Evolutionary conservation across 2,329 filamentous ascomycete species (phyloP).

Genomic region (Orbilia quercus): DNA sequence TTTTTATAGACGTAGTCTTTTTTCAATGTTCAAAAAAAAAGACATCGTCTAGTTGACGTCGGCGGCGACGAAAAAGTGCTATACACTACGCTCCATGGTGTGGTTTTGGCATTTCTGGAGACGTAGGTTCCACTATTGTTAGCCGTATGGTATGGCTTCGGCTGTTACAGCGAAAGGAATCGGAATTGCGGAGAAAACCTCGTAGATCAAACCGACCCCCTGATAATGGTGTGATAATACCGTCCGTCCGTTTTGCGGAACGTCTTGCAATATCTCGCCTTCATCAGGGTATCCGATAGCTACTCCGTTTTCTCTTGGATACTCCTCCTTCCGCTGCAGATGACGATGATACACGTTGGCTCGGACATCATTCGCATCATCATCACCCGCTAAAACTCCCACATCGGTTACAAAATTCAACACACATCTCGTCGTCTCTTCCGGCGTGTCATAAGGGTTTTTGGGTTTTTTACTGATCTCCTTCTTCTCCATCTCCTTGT

Average conservation of each 20-base stretch:
- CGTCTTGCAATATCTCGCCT: background rate
- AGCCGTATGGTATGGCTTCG: conserved; percentile 53
- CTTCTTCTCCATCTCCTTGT: conserved; percentile 56
- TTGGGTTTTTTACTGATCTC: conserved; percentile 52
- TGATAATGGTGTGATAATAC: conserved; percentile 3
- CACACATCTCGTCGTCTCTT: conserved; percentile 56
- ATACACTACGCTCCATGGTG: conserved; percentile 46
- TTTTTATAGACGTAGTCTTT: conserved; percentile 3
- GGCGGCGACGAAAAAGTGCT: conserved; percentile 42
- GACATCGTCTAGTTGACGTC: conserved; percentile 32
- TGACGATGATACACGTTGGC: conserved; percentile 19
- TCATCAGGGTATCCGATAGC: background rate
- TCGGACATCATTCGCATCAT: conserved; percentile 41
- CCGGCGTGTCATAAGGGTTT: conserved; percentile 56
- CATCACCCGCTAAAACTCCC: conserved; percentile 25
- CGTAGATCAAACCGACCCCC: background rate
- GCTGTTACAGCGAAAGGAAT: conserved; percentile 34
- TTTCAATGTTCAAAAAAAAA: conserved; percentile 21
- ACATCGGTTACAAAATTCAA: conserved; percentile 53
- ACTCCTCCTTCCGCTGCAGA: conserved; percentile 2
- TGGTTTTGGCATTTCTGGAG: conserved; percentile 10
- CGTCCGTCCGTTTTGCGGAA: background rate
- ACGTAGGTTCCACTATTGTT: conserved; percentile 57
- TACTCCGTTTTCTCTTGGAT: background rate
- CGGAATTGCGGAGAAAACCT: conserved; percentile 14